These are phyloP conservation scores for Pichia paraexigua DNA, from an alignment of 805 yeast species.

Conservation along the genomic window DNA sequence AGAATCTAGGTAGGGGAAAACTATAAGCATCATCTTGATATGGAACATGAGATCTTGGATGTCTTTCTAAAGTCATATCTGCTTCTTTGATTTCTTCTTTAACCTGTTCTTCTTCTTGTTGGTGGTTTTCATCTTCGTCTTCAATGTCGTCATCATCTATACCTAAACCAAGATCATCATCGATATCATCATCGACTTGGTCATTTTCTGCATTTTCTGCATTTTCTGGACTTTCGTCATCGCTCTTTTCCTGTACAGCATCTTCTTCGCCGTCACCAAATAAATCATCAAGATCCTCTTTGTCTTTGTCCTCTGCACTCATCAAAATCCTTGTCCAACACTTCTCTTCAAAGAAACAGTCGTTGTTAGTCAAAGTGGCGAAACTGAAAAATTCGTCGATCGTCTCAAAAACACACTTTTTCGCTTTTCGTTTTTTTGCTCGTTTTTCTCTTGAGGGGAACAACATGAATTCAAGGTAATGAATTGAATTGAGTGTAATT, in stretches of 20 bases:
- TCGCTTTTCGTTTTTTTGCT: not conserved
- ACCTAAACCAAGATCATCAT: slow-evolving; percentile 3
- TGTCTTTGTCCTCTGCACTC: not conserved
- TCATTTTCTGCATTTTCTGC: slow-evolving; percentile 7
- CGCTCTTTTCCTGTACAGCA: not conserved
- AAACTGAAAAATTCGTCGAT: not conserved
- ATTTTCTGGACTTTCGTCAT: slow-evolving; percentile 1
- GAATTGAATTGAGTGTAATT: too few species aligned
- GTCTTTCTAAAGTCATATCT: slow-evolving; percentile 42
- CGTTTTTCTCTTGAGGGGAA: not conserved
- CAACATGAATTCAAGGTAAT: not conserved
- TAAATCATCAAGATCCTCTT: not conserved
- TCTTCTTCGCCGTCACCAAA: not conserved
- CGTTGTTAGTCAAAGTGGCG: not conserved
- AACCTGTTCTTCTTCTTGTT: slow-evolving; percentile 20
- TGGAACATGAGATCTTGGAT: slow-evolving; percentile 37
- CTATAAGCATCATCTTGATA: slow-evolving; percentile 23
- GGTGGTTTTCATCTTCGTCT: slow-evolving; percentile 1
- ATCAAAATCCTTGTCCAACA: not conserved
- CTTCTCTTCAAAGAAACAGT: not conserved
- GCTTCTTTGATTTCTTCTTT: slow-evolving; percentile 26
- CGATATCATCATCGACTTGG: slow-evolving; percentile 10
- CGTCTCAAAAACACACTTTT: not conserved
- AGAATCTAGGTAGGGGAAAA: slow-evolving; percentile 73
- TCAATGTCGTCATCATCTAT: slow-evolving; percentile 7